These are phyloP conservation scores for Phytopythium sindhum DNA, from an alignment of 352 stramenopile species.

Conservation along the genomic window DNA sequence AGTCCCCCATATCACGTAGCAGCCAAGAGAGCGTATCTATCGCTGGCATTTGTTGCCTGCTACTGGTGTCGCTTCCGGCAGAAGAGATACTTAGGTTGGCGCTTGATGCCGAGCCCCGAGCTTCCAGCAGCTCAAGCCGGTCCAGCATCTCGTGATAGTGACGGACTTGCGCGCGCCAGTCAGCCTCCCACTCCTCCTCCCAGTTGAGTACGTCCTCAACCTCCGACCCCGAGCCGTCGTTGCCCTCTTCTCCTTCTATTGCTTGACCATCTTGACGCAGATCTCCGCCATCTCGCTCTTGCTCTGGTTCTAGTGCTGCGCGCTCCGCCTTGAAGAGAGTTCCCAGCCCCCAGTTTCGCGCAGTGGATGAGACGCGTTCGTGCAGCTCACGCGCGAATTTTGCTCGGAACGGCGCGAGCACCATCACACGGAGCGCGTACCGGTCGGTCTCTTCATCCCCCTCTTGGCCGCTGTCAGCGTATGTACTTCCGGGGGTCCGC, in stretches of 20 bases:
- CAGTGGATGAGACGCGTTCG: not conserved
- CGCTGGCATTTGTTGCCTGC: not conserved
- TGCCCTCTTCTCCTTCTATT: not conserved
- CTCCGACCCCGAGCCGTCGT: not conserved
- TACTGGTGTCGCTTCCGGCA: not conserved
- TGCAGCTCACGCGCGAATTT: constrained; percentile 1
- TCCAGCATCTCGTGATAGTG: constrained; percentile 1
- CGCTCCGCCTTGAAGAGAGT: too few species aligned
- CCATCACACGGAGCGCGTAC: not conserved
- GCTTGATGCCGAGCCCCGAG: not conserved
- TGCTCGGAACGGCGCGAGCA: not conserved
- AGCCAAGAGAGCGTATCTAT: not conserved
- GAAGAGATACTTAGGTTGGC: not conserved
- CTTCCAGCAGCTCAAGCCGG: not conserved
- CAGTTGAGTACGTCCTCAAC: not conserved
- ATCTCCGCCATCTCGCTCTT: not conserved
- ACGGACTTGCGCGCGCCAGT: not conserved
- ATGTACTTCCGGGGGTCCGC: not conserved
- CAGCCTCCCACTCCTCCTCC: not conserved
- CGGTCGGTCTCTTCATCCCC: not conserved
- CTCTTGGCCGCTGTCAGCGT: not conserved
- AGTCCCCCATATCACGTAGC: not conserved
- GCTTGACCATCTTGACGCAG: not conserved
- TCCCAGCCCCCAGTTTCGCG: not conserved
- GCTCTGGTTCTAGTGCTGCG: not conserved